Percentiles rank a stretch among this genome's conserved stretches.
Evolutionary conservation across 208 protist genomes (phyloP).

Genomic region (Crithidia thermophila): DNA sequence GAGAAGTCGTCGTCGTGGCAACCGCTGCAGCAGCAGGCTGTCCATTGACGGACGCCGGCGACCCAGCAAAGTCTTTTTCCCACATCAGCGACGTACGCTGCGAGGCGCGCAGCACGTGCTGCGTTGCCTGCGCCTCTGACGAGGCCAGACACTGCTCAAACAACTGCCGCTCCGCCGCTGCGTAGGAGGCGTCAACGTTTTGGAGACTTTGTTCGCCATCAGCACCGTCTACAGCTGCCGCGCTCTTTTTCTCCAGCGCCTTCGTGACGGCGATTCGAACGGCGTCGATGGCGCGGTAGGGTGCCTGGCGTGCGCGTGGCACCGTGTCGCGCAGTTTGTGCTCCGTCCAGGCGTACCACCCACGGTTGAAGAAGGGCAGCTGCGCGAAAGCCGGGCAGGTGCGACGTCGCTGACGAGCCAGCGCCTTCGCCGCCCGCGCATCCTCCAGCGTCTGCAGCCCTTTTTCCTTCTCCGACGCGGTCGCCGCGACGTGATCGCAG

Average conservation of each 20-base stretch:
- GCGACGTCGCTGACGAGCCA: constrained; percentile 22
- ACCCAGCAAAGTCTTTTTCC: constrained; percentile 6
- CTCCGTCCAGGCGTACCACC: constrained; percentile 41
- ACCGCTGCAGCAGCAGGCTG: neutral
- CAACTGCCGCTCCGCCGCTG: constrained; percentile 42
- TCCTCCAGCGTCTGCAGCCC: neutral
- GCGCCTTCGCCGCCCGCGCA: constrained; percentile 3
- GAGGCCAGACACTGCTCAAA: constrained; percentile 48
- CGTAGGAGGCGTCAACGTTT: constrained; percentile 26
- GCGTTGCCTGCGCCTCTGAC: constrained; percentile 55
- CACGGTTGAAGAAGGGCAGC: constrained; percentile 32
- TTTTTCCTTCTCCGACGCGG: neutral
- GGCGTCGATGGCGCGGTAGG: constrained; percentile 49
- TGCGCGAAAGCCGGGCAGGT: constrained; percentile 1
- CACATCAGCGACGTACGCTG: constrained; percentile 27
- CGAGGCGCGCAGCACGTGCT: constrained; percentile 78
- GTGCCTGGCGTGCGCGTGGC: constrained; percentile 44
- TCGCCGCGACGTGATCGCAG: neutral
- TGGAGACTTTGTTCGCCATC: neutral
- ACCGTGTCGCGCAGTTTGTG: constrained; percentile 46
- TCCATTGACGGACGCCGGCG: neutral
- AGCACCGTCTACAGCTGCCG: neutral
- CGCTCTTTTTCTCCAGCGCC: neutral
- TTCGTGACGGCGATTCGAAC: constrained; percentile 37
- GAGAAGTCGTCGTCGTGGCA: neutral